These are phyloP conservation scores for Marchantia polymorpha DNA, from an alignment of 225 moss, liverwort and hornwort genomes.

Conservation along the genomic window DNA sequence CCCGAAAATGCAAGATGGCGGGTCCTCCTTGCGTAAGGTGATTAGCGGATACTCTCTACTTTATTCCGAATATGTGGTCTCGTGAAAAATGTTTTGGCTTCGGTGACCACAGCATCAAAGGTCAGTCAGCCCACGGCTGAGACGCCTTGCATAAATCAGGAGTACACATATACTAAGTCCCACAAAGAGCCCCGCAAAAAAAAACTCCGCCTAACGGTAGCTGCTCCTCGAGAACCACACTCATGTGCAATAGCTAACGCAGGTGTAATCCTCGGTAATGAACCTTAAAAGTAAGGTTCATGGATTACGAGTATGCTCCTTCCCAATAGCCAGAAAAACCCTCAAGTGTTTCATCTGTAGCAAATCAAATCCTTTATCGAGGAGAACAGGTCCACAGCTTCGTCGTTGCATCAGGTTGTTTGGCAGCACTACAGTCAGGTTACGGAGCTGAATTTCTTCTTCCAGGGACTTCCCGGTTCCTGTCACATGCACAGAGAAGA, in stretches of 20 bases:
- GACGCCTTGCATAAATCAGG: not conserved
- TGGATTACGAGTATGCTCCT: not conserved
- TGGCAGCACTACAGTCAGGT: not conserved
- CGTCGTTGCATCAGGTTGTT: not conserved
- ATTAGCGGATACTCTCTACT: too few species aligned
- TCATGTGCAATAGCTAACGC: not conserved
- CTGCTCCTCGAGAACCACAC: not conserved
- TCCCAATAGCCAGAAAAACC: not conserved
- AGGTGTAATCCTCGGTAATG: not conserved
- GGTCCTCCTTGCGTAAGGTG: not conserved
- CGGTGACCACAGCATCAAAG: not conserved
- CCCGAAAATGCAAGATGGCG: not conserved
- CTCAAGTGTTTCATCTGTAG: not conserved
- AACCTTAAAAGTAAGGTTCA: not conserved
- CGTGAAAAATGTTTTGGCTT: not conserved
- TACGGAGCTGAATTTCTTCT: not conserved
- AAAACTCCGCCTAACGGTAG: too few species aligned
- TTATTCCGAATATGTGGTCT: not conserved
- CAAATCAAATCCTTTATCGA: slow-evolving; percentile 5
- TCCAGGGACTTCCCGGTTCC: not conserved
- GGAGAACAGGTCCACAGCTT: not conserved
- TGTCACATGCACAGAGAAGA: not conserved
- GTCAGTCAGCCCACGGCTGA: not conserved
- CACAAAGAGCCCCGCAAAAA: not conserved
- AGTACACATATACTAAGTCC: not conserved